Evolutionary conservation across 306 rosid genomes (phyloP).

Genomic region (Castanospermum australe): DNA sequence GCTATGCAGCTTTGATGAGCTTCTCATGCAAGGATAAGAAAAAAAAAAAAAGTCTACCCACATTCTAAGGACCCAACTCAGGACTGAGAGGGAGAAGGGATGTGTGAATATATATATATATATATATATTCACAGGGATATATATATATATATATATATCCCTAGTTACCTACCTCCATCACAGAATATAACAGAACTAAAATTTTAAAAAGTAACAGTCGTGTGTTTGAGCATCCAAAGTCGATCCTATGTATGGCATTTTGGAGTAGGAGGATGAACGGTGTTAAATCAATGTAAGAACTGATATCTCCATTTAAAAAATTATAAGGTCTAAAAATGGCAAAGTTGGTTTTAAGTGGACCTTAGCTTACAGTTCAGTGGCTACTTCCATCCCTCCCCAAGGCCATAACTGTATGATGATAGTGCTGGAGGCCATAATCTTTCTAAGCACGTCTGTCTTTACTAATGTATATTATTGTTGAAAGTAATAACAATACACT

Average conservation of each 20-base stretch:
- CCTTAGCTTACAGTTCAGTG: background rate
- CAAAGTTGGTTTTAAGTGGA: background rate
- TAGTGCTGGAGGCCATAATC: background rate
- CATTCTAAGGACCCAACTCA: background rate
- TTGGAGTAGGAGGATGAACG: background rate
- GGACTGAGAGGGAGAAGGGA: background rate
- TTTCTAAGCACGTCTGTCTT: background rate
- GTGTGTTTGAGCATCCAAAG: background rate
- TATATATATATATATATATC: no score
- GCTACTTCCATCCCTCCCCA: background rate
- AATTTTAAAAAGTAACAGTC: background rate
- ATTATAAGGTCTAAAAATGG: background rate
- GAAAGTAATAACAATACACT: background rate
- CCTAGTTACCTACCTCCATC: background rate
- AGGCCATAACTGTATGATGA: background rate
- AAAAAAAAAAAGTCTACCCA: background rate
- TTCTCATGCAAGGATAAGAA: conserved; percentile 44
- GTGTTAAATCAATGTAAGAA: background rate
- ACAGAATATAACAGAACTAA: background rate
- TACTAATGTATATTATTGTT: background rate
- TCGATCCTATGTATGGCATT: background rate
- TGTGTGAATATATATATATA: background rate
- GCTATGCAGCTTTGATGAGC: conserved; percentile 24
- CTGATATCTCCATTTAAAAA: background rate
- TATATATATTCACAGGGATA: no score